phyloP scores from a whole-genome alignment of 805 yeast species.

The Candida peoriensis region DNA sequence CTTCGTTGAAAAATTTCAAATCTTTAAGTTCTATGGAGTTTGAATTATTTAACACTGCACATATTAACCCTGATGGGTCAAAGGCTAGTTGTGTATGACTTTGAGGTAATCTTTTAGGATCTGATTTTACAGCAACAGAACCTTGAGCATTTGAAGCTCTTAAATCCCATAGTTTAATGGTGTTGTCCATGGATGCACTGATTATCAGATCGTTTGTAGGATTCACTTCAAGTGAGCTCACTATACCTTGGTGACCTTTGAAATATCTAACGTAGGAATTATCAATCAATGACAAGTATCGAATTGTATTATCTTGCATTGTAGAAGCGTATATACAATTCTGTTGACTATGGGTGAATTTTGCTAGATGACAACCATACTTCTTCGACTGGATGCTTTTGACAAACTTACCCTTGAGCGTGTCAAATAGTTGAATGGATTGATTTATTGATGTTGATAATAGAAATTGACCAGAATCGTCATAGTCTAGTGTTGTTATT shows the following conservation, averaged over 20 bases:
- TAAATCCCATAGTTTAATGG: conserved; percentile 86
- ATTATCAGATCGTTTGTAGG: conserved; percentile 64
- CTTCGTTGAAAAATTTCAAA: conserved; percentile 48
- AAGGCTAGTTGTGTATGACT: conserved; percentile 58
- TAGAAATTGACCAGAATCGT: conserved; percentile 75
- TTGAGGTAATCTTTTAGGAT: too few species aligned
- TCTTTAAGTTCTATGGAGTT: conserved; percentile 57
- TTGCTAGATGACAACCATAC: conserved; percentile 86
- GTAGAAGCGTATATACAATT: conserved; percentile 84
- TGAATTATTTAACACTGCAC: conserved; percentile 27
- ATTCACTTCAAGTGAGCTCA: conserved; percentile 64
- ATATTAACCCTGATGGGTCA: conserved; percentile 79
- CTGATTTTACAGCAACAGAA: conserved; percentile 46
- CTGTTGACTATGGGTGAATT: conserved; percentile 69
- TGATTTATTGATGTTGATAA: conserved; percentile 78
- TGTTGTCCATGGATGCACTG: conserved; percentile 68
- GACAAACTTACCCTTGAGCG: conserved; percentile 57
- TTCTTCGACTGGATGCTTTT: conserved; percentile 79
- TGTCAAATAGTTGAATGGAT: conserved; percentile 77
- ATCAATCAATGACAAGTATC: conserved; percentile 72
- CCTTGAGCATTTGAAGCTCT: conserved; percentile 65
- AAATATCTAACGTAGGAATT: conserved; percentile 82
- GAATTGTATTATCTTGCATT: conserved; percentile 57
- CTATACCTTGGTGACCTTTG: conserved; percentile 79
- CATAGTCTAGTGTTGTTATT: conserved; percentile 70